Evolutionary conservation across 2,329 filamentous ascomycete species (phyloP), one percentile per base, ranked within the genome.

Genomic region (Claviceps pazoutovae): DNA sequence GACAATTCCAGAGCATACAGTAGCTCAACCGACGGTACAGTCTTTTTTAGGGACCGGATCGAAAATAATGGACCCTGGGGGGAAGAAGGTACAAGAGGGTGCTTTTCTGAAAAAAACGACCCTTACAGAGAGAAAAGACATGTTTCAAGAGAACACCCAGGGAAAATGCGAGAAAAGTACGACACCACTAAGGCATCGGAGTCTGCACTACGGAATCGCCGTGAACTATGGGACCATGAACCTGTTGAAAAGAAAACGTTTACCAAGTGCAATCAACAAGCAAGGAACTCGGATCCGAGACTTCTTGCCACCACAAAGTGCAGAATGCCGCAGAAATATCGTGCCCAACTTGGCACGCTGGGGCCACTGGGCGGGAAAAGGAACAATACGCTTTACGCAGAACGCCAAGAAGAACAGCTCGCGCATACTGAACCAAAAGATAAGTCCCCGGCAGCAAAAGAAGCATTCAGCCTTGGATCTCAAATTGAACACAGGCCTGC

Each of bases 281-380:
- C 13, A 21, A 13, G 48, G 13, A 17, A 16, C 19, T 21, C 23
- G n/a, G 17, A 49, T 4, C n/a, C 19, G 13, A 34, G 38, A 49
- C 50, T 13, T n/a, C 43, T 7, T 16, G 21, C n/a, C 19, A 41
- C n/a, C 5, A 36, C 26, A 16, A 23, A 19, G 39, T 16, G 16
- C 42, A 30, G 13, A 45, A 30, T 14, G 23, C 17, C 30, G 39
- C n/a, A 41, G 45, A 19, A 52, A 44, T 34, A 42, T 48, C 5
- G 48, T 48, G 38, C 50, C 42, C 21, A 42, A 45, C 17, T 34
- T 34, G 30, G 30, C 30, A 4, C 30, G 30, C 30, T 52, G 46
- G 53, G 44, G 53, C 44, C 50, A 50, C 5, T 52, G 50, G 50
- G 48, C 48, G 30, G 55, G 30, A 55, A 58, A 50, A 55, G 57